Conservation (phyloP, 495 filamentous ascomycete genomes). For the Penicillium angulare region DNA sequence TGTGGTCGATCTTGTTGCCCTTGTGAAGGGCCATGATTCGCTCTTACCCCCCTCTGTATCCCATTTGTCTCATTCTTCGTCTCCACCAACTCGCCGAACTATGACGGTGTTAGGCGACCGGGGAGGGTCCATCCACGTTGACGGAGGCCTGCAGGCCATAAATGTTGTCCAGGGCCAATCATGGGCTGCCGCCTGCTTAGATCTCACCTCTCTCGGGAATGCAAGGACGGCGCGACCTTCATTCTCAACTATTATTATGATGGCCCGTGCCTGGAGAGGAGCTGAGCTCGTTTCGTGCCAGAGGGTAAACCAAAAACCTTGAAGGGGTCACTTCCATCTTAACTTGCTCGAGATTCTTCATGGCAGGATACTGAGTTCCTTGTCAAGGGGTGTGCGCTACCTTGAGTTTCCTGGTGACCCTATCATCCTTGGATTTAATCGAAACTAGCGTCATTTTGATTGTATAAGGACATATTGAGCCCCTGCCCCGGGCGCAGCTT, state of each 20-base stretch:
- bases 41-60: conserved; percentile 16
- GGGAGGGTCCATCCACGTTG: conserved; percentile 26
- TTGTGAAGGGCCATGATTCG: conserved; percentile 29
- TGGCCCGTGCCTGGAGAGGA: conserved; percentile 25
- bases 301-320: conserved; percentile 6
- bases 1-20: conserved; percentile 26
- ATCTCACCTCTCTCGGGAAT: conserved; percentile 25
- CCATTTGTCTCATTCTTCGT: conserved; percentile 31
- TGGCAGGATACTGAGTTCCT: conserved; percentile 19
- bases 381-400: conserved; percentile 29
- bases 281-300: conserved; percentile 18
- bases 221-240: conserved; percentile 26
- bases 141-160: conserved; percentile 23
- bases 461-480: conserved; percentile 33
- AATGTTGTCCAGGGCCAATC: conserved; percentile 21
- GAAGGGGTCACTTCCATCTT: conserved; percentile 17
- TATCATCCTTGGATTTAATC: conserved; percentile 14
- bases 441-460: conserved; percentile 17
- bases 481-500: conserved; percentile 20
- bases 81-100: conserved; percentile 13
- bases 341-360: conserved; percentile 22
- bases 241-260: conserved; percentile 28
- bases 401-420: conserved; percentile 21
- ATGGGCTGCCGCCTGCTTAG: conserved; percentile 1
- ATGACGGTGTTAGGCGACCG: conserved; percentile 22